phyloP scores from a whole-genome alignment of 768 basidiomycete genomes.

The Mycena epipterygia region DNA sequence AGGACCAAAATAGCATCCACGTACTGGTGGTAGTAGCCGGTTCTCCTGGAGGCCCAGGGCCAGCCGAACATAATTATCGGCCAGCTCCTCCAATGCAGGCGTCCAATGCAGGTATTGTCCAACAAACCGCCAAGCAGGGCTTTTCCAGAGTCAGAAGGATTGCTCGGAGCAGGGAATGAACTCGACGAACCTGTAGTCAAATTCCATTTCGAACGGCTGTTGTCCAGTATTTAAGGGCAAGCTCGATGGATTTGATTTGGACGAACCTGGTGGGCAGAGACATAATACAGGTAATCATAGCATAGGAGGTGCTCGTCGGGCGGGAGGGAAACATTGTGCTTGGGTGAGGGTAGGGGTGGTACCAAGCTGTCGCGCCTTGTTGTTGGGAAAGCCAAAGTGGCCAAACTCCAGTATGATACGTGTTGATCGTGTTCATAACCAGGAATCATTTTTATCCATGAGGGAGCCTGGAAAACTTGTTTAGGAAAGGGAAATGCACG shows the following conservation, averaged over 20 bases:
- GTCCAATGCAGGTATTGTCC: constrained; percentile 68
- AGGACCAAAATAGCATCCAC: constrained; percentile 34
- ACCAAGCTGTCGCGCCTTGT: constrained; percentile 53
- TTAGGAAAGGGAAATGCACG: too few relatives aligned
- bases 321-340: constrained; percentile 57
- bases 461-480: constrained; percentile 45
- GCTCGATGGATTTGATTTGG: constrained; percentile 3
- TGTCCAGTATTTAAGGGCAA: not conserved
- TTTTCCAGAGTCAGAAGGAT: constrained; percentile 26
- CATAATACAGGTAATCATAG: constrained; percentile 68
- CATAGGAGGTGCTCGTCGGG: constrained; percentile 67
- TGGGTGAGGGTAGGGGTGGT: constrained; percentile 56
- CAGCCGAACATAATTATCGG: constrained; percentile 59
- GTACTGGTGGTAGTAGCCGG: constrained; percentile 62
- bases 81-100: constrained; percentile 54
- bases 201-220: constrained; percentile 68
- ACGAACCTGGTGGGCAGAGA: constrained; percentile 60
- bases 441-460: constrained; percentile 63
- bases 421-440: constrained; percentile 60
- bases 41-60: constrained; percentile 55
- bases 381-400: constrained; percentile 62
- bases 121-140: constrained; percentile 70
- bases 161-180: not conserved
- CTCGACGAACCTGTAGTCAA: constrained; percentile 54
- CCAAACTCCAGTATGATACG: constrained; percentile 61